phyloP scores from a whole-genome alignment of 2,329 filamentous ascomycete genomes.

The Xylaria sp. region DNA sequence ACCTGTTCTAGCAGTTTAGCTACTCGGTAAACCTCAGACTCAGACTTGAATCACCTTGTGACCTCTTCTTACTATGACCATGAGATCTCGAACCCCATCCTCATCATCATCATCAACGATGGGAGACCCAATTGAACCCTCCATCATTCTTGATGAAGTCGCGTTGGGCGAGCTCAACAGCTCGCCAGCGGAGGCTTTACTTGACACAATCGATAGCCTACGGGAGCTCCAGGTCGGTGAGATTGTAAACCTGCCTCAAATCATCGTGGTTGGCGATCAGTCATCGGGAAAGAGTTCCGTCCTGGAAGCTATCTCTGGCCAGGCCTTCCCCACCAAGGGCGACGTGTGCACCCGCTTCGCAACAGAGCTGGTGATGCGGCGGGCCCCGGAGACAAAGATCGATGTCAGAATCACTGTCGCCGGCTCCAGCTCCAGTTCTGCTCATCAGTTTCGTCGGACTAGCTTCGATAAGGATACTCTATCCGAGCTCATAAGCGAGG shows the following conservation, averaged over 20 bases:
- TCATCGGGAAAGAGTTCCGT: conserved; percentile 29
- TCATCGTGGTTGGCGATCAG: conserved; percentile 24
- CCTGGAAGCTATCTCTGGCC: conserved; percentile 16
- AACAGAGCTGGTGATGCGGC: conserved; percentile 11
- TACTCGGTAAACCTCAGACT: neutral
- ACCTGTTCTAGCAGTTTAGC: neutral
- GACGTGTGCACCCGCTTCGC: conserved; percentile 18
- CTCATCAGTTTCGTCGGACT: neutral
- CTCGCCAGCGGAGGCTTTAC: neutral
- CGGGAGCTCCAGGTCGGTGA: neutral
- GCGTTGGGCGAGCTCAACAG: conserved; percentile 3
- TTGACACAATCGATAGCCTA: conserved; percentile 5
- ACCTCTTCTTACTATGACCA: neutral
- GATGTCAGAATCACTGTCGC: neutral
- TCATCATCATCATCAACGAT: neutral
- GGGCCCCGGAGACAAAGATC: neutral
- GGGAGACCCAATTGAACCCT: neutral
- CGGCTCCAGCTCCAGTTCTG: neutral
- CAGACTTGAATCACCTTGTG: neutral
- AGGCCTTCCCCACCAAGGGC: conserved; percentile 6
- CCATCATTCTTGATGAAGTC: neutral
- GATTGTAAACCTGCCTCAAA: conserved; percentile 16
- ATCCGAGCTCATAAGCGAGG: neutral
- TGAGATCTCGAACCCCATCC: neutral
- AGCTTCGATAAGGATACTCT: neutral